Base-by-base conservation (phyloP, 768 basidiomycete genomes). In the Mycena vulgaris region DNA sequence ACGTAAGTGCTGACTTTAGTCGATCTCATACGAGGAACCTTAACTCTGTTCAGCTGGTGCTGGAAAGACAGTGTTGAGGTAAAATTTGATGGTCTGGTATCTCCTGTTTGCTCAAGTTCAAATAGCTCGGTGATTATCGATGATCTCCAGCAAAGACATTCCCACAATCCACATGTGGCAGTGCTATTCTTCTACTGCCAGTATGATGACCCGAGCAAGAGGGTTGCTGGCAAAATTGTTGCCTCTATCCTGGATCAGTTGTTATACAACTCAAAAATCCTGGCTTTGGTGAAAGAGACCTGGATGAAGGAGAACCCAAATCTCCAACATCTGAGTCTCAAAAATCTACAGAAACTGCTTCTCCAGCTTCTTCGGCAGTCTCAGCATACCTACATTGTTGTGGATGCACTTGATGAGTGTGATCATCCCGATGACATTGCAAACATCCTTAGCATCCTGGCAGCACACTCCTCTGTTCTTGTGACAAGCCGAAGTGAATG, bases 381-480 rank as follows among this genome's bases (percentile, higher is more conserved):
- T 53, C 42, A 49, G 19, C 69, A 56, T 2, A 45, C 63, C 42
- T 70, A 61, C 37, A 66, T 70, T 35, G 23, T 70, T 51, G 45
- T 70, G 30, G 69, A 70, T 62, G 69, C 57, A 35, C 49, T 70
- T 1, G 69, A 70, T 57, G 69, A 70, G 48, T 70, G 63, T 65
- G 56, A 60, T 27, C 11, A 60, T 49, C 69, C 63, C 55, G 58
- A 63, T 5, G 63, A 61, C 10, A 31, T 70, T 1, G 58, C 69
- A 4, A 49, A n/a, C 19, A 49, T 61, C 25, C 63, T 70, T 0
- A 16, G 21, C 7, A 40, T 7, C 16, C n/a, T 70, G 30, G 56
- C 69, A 0, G 7, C 11, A 27, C 25, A 65, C 25, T 52, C 39
- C 40, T 61, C 58, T 13, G 35, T 70, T 13, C 57, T 70, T 19